Evolutionary conservation across 805 yeast species (phyloP).

Genomic region (Saccharomycopsis schoenii): DNA sequence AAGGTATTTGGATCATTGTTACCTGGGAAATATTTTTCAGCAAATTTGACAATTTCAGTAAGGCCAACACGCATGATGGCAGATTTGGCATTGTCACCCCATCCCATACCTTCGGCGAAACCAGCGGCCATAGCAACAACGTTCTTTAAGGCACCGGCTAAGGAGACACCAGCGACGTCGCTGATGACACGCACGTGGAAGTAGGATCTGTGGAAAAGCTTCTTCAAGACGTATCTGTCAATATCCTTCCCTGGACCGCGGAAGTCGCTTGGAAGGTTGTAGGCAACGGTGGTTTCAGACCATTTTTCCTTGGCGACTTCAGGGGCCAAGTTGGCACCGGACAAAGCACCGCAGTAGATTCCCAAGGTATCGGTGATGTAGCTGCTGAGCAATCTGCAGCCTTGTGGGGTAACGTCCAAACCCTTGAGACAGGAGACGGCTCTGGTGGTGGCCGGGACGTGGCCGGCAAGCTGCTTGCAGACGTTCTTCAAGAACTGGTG

Average conservation of each 20-base stretch:
- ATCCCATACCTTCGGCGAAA: slow-evolving; percentile 92
- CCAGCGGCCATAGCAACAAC: slow-evolving; percentile 96
- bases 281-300: slow-evolving; percentile 97
- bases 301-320: slow-evolving; percentile 93
- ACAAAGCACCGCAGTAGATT: slow-evolving; percentile 88
- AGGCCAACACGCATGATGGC: slow-evolving; percentile 96
- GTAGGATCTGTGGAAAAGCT: slow-evolving; percentile 92
- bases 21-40: slow-evolving; percentile 69
- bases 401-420: slow-evolving; percentile 75
- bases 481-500: slow-evolving; percentile 87
- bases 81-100: slow-evolving; percentile 99
- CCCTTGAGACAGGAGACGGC: slow-evolving; percentile 97
- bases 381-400: slow-evolving; percentile 75
- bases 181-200: slow-evolving; percentile 91
- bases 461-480: slow-evolving; percentile 65
- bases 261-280: slow-evolving; percentile 62
- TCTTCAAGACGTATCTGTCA: slow-evolving; percentile 61
- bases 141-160: slow-evolving; percentile 96
- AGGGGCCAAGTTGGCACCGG: slow-evolving; percentile 96
- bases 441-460: slow-evolving; percentile 58
- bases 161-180: slow-evolving; percentile 92
- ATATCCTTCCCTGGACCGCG: slow-evolving; percentile 60
- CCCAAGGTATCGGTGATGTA: slow-evolving; percentile 74
- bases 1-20: slow-evolving; percentile 62
- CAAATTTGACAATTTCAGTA: slow-evolving; percentile 81